Percentiles rank a stretch among this genome's conserved stretches.
Conservation (phyloP, 768 basidiomycete genomes). For the Leccinum disarticulatum region DNA sequence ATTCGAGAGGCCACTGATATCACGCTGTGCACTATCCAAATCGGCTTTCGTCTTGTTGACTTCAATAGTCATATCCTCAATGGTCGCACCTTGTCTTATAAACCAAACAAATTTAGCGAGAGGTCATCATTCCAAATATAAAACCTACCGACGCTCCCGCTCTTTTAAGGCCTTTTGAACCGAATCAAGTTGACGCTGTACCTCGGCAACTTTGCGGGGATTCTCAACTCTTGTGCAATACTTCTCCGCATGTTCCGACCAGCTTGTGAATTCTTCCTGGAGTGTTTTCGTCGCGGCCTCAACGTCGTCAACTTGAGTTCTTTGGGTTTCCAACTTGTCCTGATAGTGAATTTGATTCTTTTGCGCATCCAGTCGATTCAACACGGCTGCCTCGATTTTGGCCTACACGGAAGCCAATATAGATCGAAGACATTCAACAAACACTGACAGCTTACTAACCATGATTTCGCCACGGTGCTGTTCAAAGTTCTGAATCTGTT, state of each 20-base stretch:
- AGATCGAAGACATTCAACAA: not conserved
- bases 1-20: constrained; percentile 59
- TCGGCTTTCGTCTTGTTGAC: constrained; percentile 62
- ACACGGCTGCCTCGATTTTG: constrained; percentile 49
- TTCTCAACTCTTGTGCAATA: constrained; percentile 59
- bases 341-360: constrained; percentile 46
- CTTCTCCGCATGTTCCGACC: constrained; percentile 62
- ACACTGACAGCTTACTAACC: constrained; percentile 37
- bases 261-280: constrained; percentile 63
- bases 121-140: not conserved
- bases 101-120: constrained; percentile 5
- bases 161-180: constrained; percentile 64
- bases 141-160: constrained; percentile 58
- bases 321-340: constrained; percentile 53
- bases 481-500: constrained; percentile 52
- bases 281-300: constrained; percentile 50
- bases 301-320: constrained; percentile 41
- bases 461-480: constrained; percentile 39
- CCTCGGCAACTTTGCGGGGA: constrained; percentile 53
- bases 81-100: constrained; percentile 67
- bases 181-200: constrained; percentile 63
- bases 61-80: constrained; percentile 75
- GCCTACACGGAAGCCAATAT: constrained; percentile 36
- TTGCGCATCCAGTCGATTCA: constrained; percentile 50
- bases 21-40: constrained; percentile 57